These are phyloP conservation scores for Aspergillus neoniger DNA, from an alignment of 2,329 filamentous ascomycete genomes.

Conservation along the genomic window DNA sequence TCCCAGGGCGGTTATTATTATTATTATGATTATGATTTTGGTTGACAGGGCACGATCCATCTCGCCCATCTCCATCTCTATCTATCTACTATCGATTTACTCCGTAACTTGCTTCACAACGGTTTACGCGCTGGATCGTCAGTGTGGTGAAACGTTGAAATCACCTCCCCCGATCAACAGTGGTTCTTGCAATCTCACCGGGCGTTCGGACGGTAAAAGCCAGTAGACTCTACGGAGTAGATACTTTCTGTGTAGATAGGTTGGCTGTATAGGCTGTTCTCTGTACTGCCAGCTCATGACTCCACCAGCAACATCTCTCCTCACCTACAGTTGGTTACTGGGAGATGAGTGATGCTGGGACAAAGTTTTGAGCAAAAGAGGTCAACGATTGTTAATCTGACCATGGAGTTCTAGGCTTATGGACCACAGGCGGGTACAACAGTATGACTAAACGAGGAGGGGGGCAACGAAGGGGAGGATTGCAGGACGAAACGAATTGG, in stretches of 20 bases:
- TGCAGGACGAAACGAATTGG: neutral
- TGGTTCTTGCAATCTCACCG: neutral
- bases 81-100: too few relatives aligned
- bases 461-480: neutral
- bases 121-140: neutral
- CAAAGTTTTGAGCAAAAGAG: neutral
- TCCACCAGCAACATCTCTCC: neutral
- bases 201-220: neutral
- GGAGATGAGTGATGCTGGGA: neutral
- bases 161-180: neutral
- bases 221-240: neutral
- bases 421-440: neutral
- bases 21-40: too few relatives aligned
- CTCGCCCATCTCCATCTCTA: neutral
- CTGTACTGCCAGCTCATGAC: constrained; percentile 6
- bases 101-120: neutral
- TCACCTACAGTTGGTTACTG: constrained; percentile 6
- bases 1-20: neutral
- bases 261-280: neutral
- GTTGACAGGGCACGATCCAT: constrained; percentile 11
- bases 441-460: neutral
- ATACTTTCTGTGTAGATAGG: neutral
- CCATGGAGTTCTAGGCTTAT: neutral
- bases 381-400: neutral
- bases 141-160: neutral